phyloP scores from a whole-genome alignment of 1,284 basidiomycete species.

The Ceratobasidium papillatum region DNA sequence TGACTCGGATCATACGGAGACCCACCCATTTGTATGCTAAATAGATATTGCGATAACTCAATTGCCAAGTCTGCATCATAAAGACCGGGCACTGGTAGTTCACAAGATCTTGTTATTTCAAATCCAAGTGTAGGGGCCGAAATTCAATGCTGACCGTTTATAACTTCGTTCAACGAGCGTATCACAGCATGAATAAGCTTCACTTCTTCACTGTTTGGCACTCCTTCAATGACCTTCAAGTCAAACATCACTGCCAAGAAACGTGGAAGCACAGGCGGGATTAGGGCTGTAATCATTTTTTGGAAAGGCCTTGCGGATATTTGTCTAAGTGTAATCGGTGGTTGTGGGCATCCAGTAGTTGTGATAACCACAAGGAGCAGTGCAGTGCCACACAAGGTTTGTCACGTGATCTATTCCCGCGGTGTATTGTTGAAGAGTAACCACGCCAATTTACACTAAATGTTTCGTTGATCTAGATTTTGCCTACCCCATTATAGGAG shows the following conservation, averaged over 20 bases:
- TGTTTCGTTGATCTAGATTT: too few relatives aligned
- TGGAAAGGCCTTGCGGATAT: too few relatives aligned
- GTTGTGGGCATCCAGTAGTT: too few relatives aligned
- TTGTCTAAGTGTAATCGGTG: too few relatives aligned
- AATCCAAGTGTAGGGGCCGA: background rate
- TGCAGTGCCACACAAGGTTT: too few relatives aligned
- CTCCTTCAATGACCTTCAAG: background rate
- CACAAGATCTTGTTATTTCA: background rate
- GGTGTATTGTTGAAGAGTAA: too few relatives aligned
- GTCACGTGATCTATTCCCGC: too few relatives aligned
- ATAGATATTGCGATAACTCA: constrained; percentile 16
- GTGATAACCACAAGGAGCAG: too few relatives aligned
- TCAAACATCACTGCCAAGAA: background rate
- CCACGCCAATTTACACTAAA: too few relatives aligned
- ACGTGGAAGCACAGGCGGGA: constrained; percentile 6
- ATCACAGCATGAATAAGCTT: constrained; percentile 13
- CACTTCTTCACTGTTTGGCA: constrained; percentile 14
- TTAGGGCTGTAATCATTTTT: background rate
- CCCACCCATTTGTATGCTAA: constrained; percentile 30
- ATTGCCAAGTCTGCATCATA: constrained; percentile 1
- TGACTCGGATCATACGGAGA: background rate
- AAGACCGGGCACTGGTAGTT: background rate
- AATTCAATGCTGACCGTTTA: background rate
- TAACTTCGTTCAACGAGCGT: background rate
- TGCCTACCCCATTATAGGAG: too few relatives aligned